Evolutionary conservation across 2,329 filamentous ascomycete species (phyloP), one percentile per base, ranked within the genome.

Genomic region (Amylocarpus encephaloides): DNA sequence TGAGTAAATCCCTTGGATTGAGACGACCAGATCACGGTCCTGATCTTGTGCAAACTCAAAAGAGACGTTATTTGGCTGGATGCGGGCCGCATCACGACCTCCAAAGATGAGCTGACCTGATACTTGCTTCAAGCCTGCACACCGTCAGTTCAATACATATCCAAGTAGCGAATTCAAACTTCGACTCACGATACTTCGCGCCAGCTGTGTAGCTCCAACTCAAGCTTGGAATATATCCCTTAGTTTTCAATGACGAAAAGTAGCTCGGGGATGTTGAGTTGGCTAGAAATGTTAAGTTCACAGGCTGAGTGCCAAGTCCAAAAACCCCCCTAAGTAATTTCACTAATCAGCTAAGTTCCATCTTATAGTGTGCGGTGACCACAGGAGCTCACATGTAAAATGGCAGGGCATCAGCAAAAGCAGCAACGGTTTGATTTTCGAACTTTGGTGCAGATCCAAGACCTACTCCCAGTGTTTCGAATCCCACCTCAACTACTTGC

Each of bases 151-250:
- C 22, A 26, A 4, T 4, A 26, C 22, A 26, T 4, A 26, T 26
- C 22, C 7, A 26, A 26, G 22, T 26, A 7, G 7, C 22, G 22
- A 26, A 26, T 26, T 26, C 22, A 26, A 7, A 7, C 4, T 7
- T 26, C 22, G 4, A 26, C 22, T 26, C 22, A 26, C 22, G 22
- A 43, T 72, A 72, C 34, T 59, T 61, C 13, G 68, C 69, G 3
- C 70, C 69, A 10, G 69, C 70, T 9, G 69, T 72, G 49, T 72
- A 72, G 39, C 66, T 69, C 68, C 68, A 71, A 49, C 64, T 68
- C 18, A 67, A 49, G 46, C 68, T 70, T 11, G 68, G 68, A 22
- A 45, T 48, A 41, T 43, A 49, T 16, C 51, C 49, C 42, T 35
- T 53, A 49, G 22, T 66, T 66, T 26, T 55, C 54, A 48, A 52